phyloP scores from a whole-genome alignment of 345 rosid genomes.

The Cardamine chenopodiifolia region DNA sequence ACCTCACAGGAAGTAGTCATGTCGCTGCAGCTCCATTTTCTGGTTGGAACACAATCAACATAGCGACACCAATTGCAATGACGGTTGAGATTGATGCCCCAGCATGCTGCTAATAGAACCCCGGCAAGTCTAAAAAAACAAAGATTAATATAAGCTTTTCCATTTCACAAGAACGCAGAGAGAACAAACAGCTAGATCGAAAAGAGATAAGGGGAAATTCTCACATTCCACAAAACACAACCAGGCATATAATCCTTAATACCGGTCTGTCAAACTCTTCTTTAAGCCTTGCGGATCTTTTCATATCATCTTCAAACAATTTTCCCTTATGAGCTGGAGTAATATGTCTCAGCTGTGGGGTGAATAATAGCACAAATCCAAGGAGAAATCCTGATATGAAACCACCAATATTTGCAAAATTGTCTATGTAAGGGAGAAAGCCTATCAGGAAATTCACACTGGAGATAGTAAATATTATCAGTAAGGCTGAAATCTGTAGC shows the following conservation, averaged over 20 bases:
- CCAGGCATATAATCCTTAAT: constrained; percentile 59
- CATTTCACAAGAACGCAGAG: background rate
- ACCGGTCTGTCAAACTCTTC: constrained; percentile 73
- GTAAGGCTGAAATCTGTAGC: constrained; percentile 67
- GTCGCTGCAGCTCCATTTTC: constrained; percentile 77
- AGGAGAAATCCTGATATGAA: constrained; percentile 74
- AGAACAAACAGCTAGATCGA: background rate
- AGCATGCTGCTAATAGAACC: constrained; percentile 50
- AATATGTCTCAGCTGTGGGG: constrained; percentile 56
- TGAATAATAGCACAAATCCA: constrained; percentile 65
- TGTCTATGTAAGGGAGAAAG: constrained; percentile 71
- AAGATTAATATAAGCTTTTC: constrained; percentile 9
- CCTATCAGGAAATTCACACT: constrained; percentile 63
- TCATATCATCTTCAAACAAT: constrained; percentile 50
- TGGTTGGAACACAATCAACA: constrained; percentile 66
- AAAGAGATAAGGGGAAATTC: constrained; percentile 32
- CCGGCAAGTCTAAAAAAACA: constrained; percentile 50
- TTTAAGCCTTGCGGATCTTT: constrained; percentile 51
- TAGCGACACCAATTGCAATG: constrained; percentile 74
- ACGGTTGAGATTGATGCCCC: constrained; percentile 59
- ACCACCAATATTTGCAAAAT: constrained; percentile 78
- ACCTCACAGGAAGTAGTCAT: constrained; percentile 71
- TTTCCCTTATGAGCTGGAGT: constrained; percentile 53
- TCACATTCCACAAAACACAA: constrained; percentile 62
- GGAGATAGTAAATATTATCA: constrained; percentile 51